phyloP scores from a whole-genome alignment of 2,329 filamentous ascomycete genomes.

The Myriangium duriaei region DNA sequence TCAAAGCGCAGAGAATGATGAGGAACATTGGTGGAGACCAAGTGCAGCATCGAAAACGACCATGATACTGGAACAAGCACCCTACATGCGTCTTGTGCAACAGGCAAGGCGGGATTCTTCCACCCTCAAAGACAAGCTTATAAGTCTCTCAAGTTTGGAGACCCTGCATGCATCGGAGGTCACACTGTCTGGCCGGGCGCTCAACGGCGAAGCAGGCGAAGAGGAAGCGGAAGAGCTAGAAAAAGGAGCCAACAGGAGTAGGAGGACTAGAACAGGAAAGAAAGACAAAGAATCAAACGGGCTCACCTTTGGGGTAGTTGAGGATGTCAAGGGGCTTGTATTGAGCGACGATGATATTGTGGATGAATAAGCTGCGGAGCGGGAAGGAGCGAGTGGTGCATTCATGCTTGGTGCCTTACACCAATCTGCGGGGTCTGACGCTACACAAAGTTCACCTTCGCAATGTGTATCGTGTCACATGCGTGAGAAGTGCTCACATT shows the following conservation, averaged over 20 bases:
- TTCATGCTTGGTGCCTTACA: no score
- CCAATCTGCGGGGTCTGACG: no score
- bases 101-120: constrained; percentile 2
- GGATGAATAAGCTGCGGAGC: constrained; percentile 21
- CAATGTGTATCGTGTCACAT: no score
- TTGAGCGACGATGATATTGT: constrained; percentile 38
- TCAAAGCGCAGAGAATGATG: background rate
- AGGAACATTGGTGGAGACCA: background rate
- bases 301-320: constrained; percentile 16
- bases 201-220: constrained; percentile 21
- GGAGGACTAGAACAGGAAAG: constrained; percentile 6
- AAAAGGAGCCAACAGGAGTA: constrained; percentile 12
- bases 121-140: constrained; percentile 21
- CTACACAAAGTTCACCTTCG: no score
- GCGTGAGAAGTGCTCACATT: no score
- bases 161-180: constrained; percentile 40
- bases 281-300: constrained; percentile 13
- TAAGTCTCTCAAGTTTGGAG: constrained; percentile 46
- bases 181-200: background rate
- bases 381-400: no score
- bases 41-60: constrained; percentile 1
- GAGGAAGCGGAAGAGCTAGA: constrained; percentile 11
- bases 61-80: constrained; percentile 4
- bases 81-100: constrained; percentile 6
- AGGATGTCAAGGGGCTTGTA: constrained; percentile 25